Evolutionary conservation across 164 flowering plant species (phyloP).

Genomic region (Cinnamomum chago): DNA sequence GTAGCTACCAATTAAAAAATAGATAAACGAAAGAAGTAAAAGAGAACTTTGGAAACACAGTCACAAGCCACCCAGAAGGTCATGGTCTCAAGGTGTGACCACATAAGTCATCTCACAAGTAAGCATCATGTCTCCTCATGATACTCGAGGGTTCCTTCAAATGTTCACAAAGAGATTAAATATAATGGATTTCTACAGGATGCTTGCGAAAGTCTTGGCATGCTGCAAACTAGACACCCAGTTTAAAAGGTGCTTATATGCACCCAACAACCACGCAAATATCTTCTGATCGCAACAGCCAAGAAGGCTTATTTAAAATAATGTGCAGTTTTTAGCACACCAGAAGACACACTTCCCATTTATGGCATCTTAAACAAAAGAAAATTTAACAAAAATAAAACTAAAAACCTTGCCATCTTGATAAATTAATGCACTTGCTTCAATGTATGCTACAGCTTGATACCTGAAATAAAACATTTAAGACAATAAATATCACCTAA

Average conservation of each 20-base stretch:
- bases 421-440: conserved; percentile 93
- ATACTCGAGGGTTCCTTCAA: neutral
- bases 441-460: conserved; percentile 96
- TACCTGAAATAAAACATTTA: conserved; percentile 49
- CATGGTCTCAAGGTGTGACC: neutral
- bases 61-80: neutral
- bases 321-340: neutral
- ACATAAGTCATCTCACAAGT: neutral
- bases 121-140: neutral
- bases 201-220: neutral
- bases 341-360: neutral
- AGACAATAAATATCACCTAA: neutral
- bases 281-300: neutral
- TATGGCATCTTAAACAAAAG: neutral
- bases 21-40: no score
- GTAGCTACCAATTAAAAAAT: no score
- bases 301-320: neutral
- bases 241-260: neutral
- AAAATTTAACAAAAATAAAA: conserved; percentile 1
- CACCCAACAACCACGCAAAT: no score
- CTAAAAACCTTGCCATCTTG: conserved; percentile 89
- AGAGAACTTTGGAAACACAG: no score
- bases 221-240: neutral
- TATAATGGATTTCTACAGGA: neutral
- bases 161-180: neutral